phyloP scores from a whole-genome alignment of 148 eudicot species.

The Drosera capensis region DNA sequence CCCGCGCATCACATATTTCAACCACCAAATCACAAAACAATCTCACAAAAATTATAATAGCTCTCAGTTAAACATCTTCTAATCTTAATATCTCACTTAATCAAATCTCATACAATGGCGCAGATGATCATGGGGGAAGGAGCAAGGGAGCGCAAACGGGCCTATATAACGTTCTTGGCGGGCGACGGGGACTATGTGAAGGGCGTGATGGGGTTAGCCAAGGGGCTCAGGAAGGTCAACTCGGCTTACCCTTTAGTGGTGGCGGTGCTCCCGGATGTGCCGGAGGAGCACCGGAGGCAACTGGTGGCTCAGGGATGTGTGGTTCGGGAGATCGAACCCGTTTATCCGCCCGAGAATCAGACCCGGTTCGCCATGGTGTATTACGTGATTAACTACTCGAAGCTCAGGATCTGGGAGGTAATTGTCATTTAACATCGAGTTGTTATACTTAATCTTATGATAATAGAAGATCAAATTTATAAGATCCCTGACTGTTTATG shows the following conservation, averaged over 20 bases:
- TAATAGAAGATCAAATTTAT: neutral
- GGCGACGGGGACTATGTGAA: slow-evolving; percentile 70
- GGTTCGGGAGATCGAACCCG: slow-evolving; percentile 52
- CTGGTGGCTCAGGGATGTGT: slow-evolving; percentile 61
- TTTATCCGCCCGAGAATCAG: slow-evolving; percentile 58
- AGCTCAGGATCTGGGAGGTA: slow-evolving; percentile 85
- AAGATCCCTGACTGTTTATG: neutral
- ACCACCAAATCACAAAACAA: too few species aligned
- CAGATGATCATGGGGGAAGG: too few species aligned
- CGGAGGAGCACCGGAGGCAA: slow-evolving; percentile 55
- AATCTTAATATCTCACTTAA: too few species aligned
- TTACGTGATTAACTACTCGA: slow-evolving; percentile 75
- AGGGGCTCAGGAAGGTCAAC: slow-evolving; percentile 51
- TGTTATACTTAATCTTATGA: neutral
- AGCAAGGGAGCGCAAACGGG: slow-evolving; percentile 5
- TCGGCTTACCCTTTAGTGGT: slow-evolving; percentile 62
- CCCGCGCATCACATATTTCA: too few species aligned
- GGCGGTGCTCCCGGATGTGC: slow-evolving; percentile 71
- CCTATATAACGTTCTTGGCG: slow-evolving; percentile 67
- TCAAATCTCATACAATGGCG: too few species aligned
- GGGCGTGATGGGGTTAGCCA: slow-evolving; percentile 77
- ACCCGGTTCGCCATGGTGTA: slow-evolving; percentile 77
- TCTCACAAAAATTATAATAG: too few species aligned
- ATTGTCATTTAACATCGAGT: neutral
- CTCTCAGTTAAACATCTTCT: too few species aligned